Base-by-base conservation (phyloP, 805 yeast genomes). In the Wickerhamomyces hampshirensis region DNA sequence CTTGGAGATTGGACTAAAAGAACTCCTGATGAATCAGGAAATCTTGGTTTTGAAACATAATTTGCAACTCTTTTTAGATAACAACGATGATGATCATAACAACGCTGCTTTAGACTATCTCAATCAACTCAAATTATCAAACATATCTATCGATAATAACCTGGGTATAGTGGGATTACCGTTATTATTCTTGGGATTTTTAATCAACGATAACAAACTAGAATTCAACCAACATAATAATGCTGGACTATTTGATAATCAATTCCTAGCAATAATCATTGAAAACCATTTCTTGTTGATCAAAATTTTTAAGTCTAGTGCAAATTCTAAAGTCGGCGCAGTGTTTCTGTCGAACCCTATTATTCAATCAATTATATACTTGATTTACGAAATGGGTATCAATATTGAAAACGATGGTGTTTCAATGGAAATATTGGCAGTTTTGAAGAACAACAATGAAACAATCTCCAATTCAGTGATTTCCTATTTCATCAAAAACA, bases 111-210 rank as follows among this genome's bases (percentile, higher is more conserved):
- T 33, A 16, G 33, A 39, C 3, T 29, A 30, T 11, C 10, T 35
- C 6, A 30, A 33, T 5, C 29, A 33, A 33, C 21, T 46, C 9
- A 13, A 39, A 6, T 34, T 31, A 8, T 51, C 53, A 21, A 40
- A 47, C 13, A 43, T 50, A 19, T 47, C 50, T 9, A 53, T 75
- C 30, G 73, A 73, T 48, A 71, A 73, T 48, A 74, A 73, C 42
- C 53, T 76, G 35, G 78, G 79, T 1, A 62, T 75, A 18, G 60
- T 74, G 11, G 55, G 72, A 8, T 62, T 71, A 40, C 81, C 82
- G 0, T 45, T 75, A 23, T 49, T 75, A 7, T 65, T 72, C 49
- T 58, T 53, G 18, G 56, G 58, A 2, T 43, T 33, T 30, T 13
- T 39, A 5, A 31, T 30, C 5, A 12, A 40, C 24, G 11, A 21